Conservation (phyloP, 495 filamentous ascomycete species). For the Xylaria flabelliformis region DNA sequence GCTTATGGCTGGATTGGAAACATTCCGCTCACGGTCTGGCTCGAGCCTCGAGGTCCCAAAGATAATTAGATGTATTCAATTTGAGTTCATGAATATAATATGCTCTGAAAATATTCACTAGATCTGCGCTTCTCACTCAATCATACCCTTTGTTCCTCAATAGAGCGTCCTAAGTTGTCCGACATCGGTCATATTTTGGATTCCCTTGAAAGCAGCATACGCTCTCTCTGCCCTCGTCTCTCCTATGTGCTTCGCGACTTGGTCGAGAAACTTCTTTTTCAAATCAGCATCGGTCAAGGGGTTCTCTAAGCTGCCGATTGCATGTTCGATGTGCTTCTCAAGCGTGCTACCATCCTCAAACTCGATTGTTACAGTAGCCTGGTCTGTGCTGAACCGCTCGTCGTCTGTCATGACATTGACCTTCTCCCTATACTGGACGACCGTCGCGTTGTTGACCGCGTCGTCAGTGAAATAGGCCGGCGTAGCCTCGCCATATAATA, state of each 20-base stretch:
- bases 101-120: neutral
- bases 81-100: neutral
- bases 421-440: slow-evolving; percentile 49
- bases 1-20: neutral
- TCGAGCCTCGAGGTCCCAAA: neutral
- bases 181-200: slow-evolving; percentile 39
- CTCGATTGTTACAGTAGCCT: slow-evolving; percentile 47
- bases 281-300: slow-evolving; percentile 55
- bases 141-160: neutral
- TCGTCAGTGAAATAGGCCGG: slow-evolving; percentile 57
- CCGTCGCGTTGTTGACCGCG: slow-evolving; percentile 46
- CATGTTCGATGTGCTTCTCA: slow-evolving; percentile 56
- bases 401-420: slow-evolving; percentile 50
- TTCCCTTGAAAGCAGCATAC: slow-evolving; percentile 44
- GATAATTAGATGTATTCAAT: neutral
- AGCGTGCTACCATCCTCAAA: slow-evolving; percentile 45
- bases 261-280: slow-evolving; percentile 55
- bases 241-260: slow-evolving; percentile 38
- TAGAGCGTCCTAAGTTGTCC: slow-evolving; percentile 34
- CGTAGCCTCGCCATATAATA: slow-evolving; percentile 58
- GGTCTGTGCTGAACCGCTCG: slow-evolving; percentile 48
- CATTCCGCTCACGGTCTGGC: neutral
- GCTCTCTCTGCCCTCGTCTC: slow-evolving; percentile 40
- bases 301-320: slow-evolving; percentile 56
- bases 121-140: neutral